A percentile compares a stretch with the other conserved stretches of the same genome.
phyloP scores from a whole-genome alignment of 176 grass and related monocot species.

The Cymbopogon citratus region DNA sequence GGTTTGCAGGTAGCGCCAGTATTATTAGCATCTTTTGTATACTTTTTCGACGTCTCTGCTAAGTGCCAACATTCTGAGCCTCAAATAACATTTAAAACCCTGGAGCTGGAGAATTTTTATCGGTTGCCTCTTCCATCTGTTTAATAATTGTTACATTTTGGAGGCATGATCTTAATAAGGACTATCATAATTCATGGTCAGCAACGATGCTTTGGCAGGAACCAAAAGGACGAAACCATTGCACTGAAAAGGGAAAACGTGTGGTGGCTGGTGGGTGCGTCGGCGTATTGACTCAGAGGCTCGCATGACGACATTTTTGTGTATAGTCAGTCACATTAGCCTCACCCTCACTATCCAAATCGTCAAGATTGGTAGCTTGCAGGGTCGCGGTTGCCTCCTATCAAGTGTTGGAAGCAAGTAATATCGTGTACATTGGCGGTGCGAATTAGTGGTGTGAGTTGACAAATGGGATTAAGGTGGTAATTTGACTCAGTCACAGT shows the following conservation, averaged over 20 bases:
- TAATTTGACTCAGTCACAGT: too few relatives aligned
- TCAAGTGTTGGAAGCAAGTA: too few relatives aligned
- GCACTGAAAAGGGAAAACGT: neutral
- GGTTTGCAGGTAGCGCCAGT: too few relatives aligned
- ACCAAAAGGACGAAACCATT: neutral
- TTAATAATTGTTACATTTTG: neutral
- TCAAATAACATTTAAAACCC: neutral
- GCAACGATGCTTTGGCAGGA: neutral
- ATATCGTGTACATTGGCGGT: too few relatives aligned
- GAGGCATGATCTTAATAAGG: neutral
- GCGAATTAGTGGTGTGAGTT: neutral
- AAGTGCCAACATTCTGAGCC: neutral
- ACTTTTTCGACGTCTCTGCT: neutral
- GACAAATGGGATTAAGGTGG: neutral
- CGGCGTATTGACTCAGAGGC: neutral
- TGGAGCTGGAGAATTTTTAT: too few relatives aligned
- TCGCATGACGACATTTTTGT: too few relatives aligned
- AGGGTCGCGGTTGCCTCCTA: too few relatives aligned
- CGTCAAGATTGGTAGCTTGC: too few relatives aligned
- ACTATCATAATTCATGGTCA: neutral
- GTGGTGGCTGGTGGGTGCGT: neutral
- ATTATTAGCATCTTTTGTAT: neutral
- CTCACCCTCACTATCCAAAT: too few relatives aligned
- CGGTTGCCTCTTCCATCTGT: too few relatives aligned
- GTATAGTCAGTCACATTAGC: too few relatives aligned